phyloP scores from a whole-genome alignment of 2,329 filamentous ascomycete species.

The Fusarium palustre region DNA sequence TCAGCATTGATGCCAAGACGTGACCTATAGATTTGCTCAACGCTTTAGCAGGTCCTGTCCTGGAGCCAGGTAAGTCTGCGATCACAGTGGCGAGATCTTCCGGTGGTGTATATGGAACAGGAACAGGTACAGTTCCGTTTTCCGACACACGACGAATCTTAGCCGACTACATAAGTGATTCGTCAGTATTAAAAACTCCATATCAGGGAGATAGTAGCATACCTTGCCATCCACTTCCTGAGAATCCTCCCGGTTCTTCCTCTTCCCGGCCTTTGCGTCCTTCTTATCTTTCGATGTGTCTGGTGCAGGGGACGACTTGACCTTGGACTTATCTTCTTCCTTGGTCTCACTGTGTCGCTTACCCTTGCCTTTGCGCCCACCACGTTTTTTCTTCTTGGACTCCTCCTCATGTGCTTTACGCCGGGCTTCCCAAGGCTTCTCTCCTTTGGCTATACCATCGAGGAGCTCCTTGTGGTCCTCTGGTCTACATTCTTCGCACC shows the following conservation, averaged over 20 bases:
- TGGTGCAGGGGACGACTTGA: constrained; percentile 57
- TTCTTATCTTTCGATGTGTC: constrained; percentile 62
- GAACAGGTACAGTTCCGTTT: constrained; percentile 50
- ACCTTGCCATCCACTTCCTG: constrained; percentile 65
- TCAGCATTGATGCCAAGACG: constrained; percentile 74
- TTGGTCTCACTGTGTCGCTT: constrained; percentile 74
- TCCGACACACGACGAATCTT: constrained; percentile 68
- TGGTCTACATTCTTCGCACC: constrained; percentile 90
- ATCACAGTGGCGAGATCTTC: constrained; percentile 64
- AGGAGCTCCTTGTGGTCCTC: constrained; percentile 85
- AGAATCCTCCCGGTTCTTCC: constrained; percentile 69
- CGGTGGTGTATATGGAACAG: constrained; percentile 61
- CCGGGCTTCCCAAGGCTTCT: constrained; percentile 85
- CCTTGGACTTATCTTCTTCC: constrained; percentile 67
- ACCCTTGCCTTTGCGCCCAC: constrained; percentile 71
- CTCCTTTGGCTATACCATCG: constrained; percentile 80
- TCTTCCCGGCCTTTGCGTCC: constrained; percentile 64
- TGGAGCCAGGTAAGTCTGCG: constrained; percentile 68
- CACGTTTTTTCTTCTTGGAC: constrained; percentile 67
- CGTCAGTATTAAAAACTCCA: constrained; percentile 4
- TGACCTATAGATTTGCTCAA: constrained; percentile 76
- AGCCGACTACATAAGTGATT: constrained; percentile 50
- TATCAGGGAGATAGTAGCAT: constrained; percentile 33
- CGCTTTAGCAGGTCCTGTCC: constrained; percentile 76
- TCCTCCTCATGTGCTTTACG: constrained; percentile 73